These are phyloP conservation scores for Zygosaccharomyces pseudorouxii DNA, from an alignment of 805 yeast genomes.

Conservation along the genomic window DNA sequence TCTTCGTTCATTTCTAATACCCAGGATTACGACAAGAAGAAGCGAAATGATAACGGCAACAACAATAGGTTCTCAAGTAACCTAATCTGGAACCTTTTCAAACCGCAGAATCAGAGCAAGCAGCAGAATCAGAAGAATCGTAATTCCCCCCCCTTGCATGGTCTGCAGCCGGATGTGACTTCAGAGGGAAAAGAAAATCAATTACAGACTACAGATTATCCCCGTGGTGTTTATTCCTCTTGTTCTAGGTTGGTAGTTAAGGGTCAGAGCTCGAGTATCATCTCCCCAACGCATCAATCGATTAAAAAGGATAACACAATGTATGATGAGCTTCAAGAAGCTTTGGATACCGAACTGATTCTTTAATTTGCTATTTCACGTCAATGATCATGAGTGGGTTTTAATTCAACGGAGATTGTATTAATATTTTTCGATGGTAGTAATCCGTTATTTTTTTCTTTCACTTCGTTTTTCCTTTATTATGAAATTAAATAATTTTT, in stretches of 20 bases:
- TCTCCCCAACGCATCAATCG: background rate
- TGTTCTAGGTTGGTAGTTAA: constrained; percentile 1
- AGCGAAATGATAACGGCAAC: background rate
- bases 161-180: background rate
- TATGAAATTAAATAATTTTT: constrained; percentile 1
- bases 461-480: background rate
- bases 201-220: background rate
- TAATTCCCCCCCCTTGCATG: background rate
- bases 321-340: constrained; percentile 29
- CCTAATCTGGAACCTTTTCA: background rate
- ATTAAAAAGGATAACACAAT: background rate
- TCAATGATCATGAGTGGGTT: background rate
- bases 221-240: constrained; percentile 1
- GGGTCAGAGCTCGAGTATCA: background rate
- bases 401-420: background rate
- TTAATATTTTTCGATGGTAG: background rate
- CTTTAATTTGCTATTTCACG: constrained; percentile 3
- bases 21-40: background rate
- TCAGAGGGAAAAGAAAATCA: background rate
- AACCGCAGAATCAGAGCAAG: background rate
- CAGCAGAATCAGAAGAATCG: background rate
- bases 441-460: background rate
- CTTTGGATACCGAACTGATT: constrained; percentile 29
- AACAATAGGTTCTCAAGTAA: background rate
- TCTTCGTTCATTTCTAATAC: constrained; percentile 10